A percentile compares a stretch with the other conserved stretches of the same genome.
These are phyloP conservation scores for Arthrobotrys musiformis DNA, from an alignment of 2,329 filamentous ascomycete species.

Conservation along the genomic window DNA sequence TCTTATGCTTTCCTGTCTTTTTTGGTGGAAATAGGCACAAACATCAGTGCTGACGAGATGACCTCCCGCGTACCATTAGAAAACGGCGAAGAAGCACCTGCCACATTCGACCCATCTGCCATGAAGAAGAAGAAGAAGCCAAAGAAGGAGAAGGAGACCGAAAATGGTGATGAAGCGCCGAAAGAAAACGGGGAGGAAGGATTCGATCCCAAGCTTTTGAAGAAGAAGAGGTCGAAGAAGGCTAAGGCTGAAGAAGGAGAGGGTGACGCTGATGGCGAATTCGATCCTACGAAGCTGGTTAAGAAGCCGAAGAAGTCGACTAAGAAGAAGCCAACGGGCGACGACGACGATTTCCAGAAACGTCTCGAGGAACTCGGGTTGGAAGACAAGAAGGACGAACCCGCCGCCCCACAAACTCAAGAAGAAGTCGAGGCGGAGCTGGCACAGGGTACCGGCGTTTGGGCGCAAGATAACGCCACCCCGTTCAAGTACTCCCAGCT, in stretches of 20 bases:
- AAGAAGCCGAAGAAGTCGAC: conserved; percentile 67
- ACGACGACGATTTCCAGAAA: conserved; percentile 66
- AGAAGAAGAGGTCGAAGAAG: conserved; percentile 59
- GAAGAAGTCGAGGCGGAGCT: conserved; percentile 80
- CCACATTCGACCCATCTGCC: conserved; percentile 46
- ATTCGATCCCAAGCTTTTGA: conserved; percentile 57
- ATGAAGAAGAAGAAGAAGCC: conserved; percentile 60
- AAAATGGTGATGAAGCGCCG: conserved; percentile 42
- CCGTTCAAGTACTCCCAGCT: conserved; percentile 86
- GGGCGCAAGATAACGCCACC: conserved; percentile 81
- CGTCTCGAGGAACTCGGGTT: conserved; percentile 66
- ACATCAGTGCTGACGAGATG: conserved; percentile 34
- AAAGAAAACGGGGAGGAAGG: conserved; percentile 55
- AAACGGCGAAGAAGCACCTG: conserved; percentile 20
- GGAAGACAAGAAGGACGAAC: conserved; percentile 69
- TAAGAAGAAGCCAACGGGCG: conserved; percentile 65
- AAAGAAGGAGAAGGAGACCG: conserved; percentile 50
- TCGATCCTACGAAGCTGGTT: conserved; percentile 76
- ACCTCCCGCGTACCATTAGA: conserved; percentile 17
- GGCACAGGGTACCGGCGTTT: conserved; percentile 83
- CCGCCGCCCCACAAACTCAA: conserved; percentile 69
- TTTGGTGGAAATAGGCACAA: conserved; percentile 6
- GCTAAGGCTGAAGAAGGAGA: conserved; percentile 73
- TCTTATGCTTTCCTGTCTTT: no score
- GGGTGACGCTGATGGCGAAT: conserved; percentile 79